These are phyloP conservation scores for Populus davidiana DNA, from an alignment of 345 rosid species.

Conservation along the genomic window DNA sequence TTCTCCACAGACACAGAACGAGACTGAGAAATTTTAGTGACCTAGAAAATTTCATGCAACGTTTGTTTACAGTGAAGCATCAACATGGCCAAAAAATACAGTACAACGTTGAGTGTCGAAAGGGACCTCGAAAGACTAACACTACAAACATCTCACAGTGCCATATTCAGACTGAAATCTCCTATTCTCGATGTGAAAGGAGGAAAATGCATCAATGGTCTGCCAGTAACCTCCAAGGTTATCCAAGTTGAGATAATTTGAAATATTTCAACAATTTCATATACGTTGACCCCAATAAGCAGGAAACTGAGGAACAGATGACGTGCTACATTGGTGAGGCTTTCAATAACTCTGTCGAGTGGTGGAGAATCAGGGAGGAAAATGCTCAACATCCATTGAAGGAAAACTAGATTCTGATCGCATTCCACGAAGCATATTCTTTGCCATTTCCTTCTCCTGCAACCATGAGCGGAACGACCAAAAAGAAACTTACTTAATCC, in stretches of 20 bases:
- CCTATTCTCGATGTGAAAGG: not conserved
- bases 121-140: not conserved
- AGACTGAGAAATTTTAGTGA: too few species aligned
- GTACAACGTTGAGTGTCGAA: not conserved
- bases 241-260: not conserved
- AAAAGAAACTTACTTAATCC: not conserved
- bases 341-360: not conserved
- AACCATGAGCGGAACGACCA: slow-evolving; percentile 20
- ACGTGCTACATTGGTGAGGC: not conserved
- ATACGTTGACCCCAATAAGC: not conserved
- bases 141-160: not conserved
- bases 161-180: not conserved
- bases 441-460: slow-evolving; percentile 89
- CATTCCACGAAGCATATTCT: slow-evolving; percentile 75
- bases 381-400: slow-evolving; percentile 69
- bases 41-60: too few species aligned
- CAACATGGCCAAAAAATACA: not conserved
- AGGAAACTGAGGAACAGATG: not conserved
- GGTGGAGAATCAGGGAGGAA: slow-evolving; percentile 46
- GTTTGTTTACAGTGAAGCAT: too few species aligned
- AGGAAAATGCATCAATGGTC: not conserved
- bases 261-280: not conserved
- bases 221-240: not conserved
- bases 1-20: not conserved
- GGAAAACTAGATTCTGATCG: slow-evolving; percentile 60